Base-by-base conservation (phyloP, 495 filamentous ascomycete genomes). In the Penicillium cinerascens region DNA sequence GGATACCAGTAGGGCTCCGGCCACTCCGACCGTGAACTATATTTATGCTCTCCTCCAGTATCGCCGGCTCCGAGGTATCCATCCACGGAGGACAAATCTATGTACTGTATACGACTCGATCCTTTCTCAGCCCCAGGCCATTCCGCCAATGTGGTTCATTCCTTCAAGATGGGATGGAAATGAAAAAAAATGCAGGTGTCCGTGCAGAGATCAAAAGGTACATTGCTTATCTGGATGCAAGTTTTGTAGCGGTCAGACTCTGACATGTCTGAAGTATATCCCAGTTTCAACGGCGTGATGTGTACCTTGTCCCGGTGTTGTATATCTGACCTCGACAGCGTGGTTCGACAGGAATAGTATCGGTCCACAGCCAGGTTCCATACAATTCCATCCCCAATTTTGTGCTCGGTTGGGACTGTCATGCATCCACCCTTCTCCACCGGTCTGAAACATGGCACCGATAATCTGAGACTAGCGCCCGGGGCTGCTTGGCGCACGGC, bases 401-500 rank as follows among this genome's bases (percentile, higher is more conserved):
- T 33, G 29, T 39, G 18, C 18, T 16, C 37, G n/a, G 18, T 20
- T 39, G 37, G 11, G 3, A 6, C 41, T 43, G 41, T 26, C 41
- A 43, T 39, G 16, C 37, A 16, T 18, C 16, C 37, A 17, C 37
- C 37, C n/a, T n/a, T 49, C 29, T 52, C 46, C 49, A 48, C 40
- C 39, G 52, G 39, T 63, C 62, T 65, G 62, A 65, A 65, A 65
- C 62, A 65, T 58, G 54, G 58, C 51, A 39, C 51, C 47, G 40
- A 45, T 38, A 39, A 55, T 63, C 38, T 21, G 40, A 55, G 52
- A 60, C 56, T 60, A 63, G 61, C 46, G 61, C 54, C 49, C 44
- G 42, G 36, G 25, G 42, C 29, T 44, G 40, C 40, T 38, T 35
- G 35, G 47, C 41, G 54, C 51, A 52, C 53, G 47, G 47, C 9